Percentiles rank a stretch among this genome's conserved stretches.
Conservation (phyloP, 2,329 filamentous ascomycete genomes). For the Exophiala bonariae region DNA sequence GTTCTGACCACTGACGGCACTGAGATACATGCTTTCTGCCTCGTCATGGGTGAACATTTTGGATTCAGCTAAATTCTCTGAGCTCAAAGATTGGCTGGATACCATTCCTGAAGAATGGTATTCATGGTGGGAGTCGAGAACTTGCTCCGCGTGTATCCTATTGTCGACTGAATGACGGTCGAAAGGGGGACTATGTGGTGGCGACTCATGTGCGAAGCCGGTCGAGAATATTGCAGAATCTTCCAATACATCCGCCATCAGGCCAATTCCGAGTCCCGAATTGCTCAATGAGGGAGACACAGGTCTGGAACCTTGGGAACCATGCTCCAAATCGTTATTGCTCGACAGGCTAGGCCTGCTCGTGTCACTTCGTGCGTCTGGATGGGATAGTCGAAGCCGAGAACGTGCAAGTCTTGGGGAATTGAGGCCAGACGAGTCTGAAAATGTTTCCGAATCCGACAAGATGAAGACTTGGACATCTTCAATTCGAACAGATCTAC, state of each 20-base stretch:
- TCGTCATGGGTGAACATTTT: conserved; percentile 50
- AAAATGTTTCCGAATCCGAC: conserved; percentile 24
- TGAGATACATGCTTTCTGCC: conserved; percentile 55
- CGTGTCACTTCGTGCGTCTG: conserved; percentile 7
- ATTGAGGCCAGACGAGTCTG: conserved; percentile 22
- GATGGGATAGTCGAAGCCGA: conserved; percentile 17
- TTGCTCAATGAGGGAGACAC: conserved; percentile 13
- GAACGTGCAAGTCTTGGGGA: conserved; percentile 23
- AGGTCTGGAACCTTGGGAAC: conserved; percentile 14
- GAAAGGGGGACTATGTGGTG: background rate
- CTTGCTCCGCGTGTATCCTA: conserved; percentile 10
- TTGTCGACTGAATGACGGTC: conserved; percentile 11
- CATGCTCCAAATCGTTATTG: conserved; percentile 16
- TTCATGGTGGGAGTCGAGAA: background rate
- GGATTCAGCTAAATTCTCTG: conserved; percentile 45
- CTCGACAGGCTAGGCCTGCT: conserved; percentile 11
- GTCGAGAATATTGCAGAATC: conserved; percentile 13
- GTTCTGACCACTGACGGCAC: conserved; percentile 50
- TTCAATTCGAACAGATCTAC: conserved; percentile 18
- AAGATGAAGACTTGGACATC: conserved; percentile 23
- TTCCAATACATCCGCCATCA: conserved; percentile 13
- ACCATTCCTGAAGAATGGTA: background rate
- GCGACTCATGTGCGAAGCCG: background rate
- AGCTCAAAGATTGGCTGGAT: background rate
- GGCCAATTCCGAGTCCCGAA: conserved; percentile 16